Percentiles rank a stretch among this genome's conserved stretches.
Evolutionary conservation across 495 filamentous ascomycete species (phyloP).

Genomic region (Trypethelium eluteriae): DNA sequence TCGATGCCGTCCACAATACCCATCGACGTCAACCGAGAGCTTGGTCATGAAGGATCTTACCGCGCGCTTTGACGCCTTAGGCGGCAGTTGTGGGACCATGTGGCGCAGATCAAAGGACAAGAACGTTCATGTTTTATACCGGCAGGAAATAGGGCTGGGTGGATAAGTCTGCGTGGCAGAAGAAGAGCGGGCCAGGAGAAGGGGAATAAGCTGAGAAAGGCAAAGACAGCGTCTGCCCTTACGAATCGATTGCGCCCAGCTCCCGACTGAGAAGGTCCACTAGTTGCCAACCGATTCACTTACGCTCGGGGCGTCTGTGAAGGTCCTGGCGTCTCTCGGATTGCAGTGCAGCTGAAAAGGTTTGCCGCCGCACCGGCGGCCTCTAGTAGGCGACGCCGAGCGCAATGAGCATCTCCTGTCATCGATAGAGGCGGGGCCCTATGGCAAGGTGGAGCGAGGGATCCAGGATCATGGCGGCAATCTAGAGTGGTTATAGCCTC

Average conservation of each 20-base stretch:
- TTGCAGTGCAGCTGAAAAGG: constrained; percentile 2
- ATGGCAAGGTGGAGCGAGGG: background rate
- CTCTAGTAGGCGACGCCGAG: background rate
- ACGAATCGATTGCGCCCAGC: background rate
- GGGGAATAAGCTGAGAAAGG: constrained; percentile 1
- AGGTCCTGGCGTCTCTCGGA: constrained; percentile 1
- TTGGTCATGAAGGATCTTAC: background rate
- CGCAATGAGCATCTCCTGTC: background rate
- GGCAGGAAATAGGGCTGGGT: background rate
- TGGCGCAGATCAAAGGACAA: background rate
- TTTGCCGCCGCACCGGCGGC: constrained; percentile 5
- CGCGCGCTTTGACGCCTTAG: constrained; percentile 4
- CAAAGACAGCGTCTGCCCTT: background rate
- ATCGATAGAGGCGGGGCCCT: background rate
- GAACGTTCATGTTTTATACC: background rate
- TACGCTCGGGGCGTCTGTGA: background rate
- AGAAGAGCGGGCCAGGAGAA: background rate
- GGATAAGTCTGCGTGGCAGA: background rate
- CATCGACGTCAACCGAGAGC: background rate
- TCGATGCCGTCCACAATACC: background rate
- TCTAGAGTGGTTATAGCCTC: background rate
- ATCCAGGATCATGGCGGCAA: background rate
- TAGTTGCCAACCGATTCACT: background rate
- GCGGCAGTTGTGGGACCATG: background rate
- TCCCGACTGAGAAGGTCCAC: background rate